phyloP scores from a whole-genome alignment of 805 yeast species.

The Brettanomyces custersianus region DNA sequence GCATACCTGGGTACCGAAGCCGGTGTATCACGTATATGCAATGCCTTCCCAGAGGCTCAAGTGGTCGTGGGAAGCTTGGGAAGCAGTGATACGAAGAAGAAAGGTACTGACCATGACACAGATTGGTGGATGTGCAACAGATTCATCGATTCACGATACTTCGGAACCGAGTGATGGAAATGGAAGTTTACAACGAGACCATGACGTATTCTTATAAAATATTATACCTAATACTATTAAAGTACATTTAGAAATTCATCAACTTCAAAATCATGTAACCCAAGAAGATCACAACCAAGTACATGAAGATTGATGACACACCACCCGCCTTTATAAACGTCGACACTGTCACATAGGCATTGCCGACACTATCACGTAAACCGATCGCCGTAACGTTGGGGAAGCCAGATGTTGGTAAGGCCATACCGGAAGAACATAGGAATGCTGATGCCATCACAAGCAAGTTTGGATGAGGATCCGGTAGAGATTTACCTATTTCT shows the following conservation, averaged over 20 bases:
- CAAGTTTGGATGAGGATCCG: conserved; percentile 77
- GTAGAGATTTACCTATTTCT: conserved; percentile 72
- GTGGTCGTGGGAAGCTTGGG: conserved; percentile 65
- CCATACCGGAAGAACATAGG: conserved; percentile 94
- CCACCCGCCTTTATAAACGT: conserved; percentile 88
- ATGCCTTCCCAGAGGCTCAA: conserved; percentile 64
- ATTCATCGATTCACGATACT: conserved; percentile 68
- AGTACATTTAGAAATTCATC: conserved; percentile 37
- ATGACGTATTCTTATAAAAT: neutral
- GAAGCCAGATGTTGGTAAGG: conserved; percentile 93
- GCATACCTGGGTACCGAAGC: conserved; percentile 69
- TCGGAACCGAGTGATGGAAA: conserved; percentile 45
- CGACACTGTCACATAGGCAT: conserved; percentile 77
- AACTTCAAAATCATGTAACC: conserved; percentile 70
- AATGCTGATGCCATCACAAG: conserved; percentile 58
- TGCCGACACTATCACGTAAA: conserved; percentile 86
- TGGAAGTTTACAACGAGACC: neutral
- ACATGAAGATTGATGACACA: conserved; percentile 74
- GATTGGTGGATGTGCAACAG: conserved; percentile 58
- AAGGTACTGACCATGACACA: conserved; percentile 25
- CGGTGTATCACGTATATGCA: conserved; percentile 63
- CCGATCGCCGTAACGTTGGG: conserved; percentile 97
- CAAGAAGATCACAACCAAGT: conserved; percentile 60
- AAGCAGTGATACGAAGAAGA: conserved; percentile 17
- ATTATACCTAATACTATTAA: neutral